Base-by-base conservation (phyloP, 2,329 filamentous ascomycete species). In the Exophiala calicioides region DNA sequence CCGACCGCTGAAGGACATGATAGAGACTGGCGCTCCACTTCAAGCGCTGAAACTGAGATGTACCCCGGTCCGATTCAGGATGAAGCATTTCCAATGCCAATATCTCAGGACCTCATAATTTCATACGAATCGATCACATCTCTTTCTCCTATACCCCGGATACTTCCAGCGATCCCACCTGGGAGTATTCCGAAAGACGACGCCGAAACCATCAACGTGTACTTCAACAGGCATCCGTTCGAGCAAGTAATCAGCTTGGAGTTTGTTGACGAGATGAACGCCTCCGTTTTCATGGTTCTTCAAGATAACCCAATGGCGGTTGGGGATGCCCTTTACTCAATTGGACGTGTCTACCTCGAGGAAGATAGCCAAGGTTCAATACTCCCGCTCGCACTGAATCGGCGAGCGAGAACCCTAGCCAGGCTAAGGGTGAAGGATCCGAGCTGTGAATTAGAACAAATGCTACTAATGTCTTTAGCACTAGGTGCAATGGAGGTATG, bases 261-360 rank as follows among this genome's bases (percentile, higher is more conserved):
- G 27, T 65, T 65, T 29, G 56, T 64, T n/a, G 39, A 60, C 26
- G 62, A 65, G 53, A 65, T 65, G 63, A 65, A 65, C 31, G 53
- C 62, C n/a, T 57, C 58, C 37, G 60, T 62, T 2, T 31, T 65
- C 9, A 39, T 57, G 41, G 55, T 65, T 10, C 53, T 65, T 15
- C 60, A 65, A 32, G 46, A 56, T 6, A 58, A 60, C 30, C 62
- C 62, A 5, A 47, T 50, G 7, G 56, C 55, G 3, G 54, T 64
- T 16, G 55, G 56, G 3, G 62, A 65, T 27, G 45, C 59, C 1
- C 47, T 65, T 5, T 63, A 53, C 16, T 60, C 59, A 6, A 62
- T 65, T 31, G 63, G 63, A 6, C 16, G 10, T 6, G 7, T 34
- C 8, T 34, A 34, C 15, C 6, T 34, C 15, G 7, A 16, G 5